Percentiles rank a stretch among this genome's conserved stretches.
Conservation (phyloP, 2,329 filamentous ascomycete genomes). For the Ophiocordyceps camponoti-saundersi region DNA sequence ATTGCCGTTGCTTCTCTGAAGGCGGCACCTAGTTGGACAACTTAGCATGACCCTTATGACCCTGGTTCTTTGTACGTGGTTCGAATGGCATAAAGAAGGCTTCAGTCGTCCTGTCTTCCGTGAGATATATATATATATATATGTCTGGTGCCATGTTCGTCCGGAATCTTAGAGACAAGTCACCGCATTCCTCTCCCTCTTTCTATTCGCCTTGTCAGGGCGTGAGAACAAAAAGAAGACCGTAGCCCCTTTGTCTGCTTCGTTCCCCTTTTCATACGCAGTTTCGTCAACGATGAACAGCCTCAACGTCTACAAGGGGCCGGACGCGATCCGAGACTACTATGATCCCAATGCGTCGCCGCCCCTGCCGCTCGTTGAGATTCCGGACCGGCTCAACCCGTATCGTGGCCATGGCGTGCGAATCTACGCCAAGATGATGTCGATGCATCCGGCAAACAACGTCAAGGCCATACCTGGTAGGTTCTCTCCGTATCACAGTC, state of each 20-base stretch:
- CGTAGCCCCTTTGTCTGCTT: neutral
- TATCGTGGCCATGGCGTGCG: conserved; percentile 38
- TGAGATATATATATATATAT: no score
- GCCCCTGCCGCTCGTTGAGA: conserved; percentile 42
- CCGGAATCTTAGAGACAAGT: neutral
- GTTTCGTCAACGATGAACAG: conserved; percentile 8
- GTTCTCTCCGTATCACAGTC: neutral
- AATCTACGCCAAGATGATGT: conserved; percentile 52
- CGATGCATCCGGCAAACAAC: conserved; percentile 45
- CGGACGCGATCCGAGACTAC: conserved; percentile 38
- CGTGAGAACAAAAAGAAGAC: neutral
- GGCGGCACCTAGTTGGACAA: no score
- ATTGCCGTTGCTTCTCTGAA: neutral
- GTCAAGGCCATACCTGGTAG: conserved; percentile 45
- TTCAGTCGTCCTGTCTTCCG: neutral
- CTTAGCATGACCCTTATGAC: no score
- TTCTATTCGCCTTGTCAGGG: neutral
- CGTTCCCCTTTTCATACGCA: neutral
- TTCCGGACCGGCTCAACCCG: conserved; percentile 39
- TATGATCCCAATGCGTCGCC: conserved; percentile 41
- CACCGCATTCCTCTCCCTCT: neutral
- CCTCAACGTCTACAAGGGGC: conserved; percentile 40
- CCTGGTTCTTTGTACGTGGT: no score
- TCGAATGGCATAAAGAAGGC: neutral
- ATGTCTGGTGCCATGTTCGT: neutral